Conservation (phyloP, 495 filamentous ascomycete species). For the Hypoxylon cercidicola region DNA sequence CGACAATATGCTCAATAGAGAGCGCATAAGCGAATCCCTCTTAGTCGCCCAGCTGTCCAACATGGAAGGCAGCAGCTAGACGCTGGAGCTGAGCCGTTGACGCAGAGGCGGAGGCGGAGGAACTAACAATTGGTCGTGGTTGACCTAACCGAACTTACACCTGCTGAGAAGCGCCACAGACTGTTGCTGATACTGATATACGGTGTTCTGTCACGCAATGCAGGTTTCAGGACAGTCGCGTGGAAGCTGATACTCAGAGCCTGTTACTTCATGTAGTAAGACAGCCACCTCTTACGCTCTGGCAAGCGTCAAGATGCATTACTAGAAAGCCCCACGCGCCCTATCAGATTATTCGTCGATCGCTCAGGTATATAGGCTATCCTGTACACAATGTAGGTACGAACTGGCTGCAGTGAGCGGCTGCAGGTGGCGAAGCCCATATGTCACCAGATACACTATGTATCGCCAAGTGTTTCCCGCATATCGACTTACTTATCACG, state of each 20-base stretch:
- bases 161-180: background rate
- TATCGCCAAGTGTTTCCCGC: slow-evolving; percentile 1
- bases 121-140: slow-evolving; percentile 16
- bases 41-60: slow-evolving; percentile 4
- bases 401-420: slow-evolving; percentile 5
- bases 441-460: slow-evolving; percentile 22
- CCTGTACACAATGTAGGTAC: slow-evolving; percentile 7
- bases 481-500: slow-evolving; percentile 28
- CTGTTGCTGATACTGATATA: slow-evolving; percentile 16
- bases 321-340: slow-evolving; percentile 25
- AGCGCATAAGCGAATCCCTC: slow-evolving; percentile 5
- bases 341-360: background rate
- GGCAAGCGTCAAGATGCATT: slow-evolving; percentile 24
- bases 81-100: slow-evolving; percentile 24
- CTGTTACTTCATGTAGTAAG: slow-evolving; percentile 34
- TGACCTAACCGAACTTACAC: background rate
- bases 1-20: background rate
- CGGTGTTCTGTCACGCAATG: slow-evolving; percentile 16
- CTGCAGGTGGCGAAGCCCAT: slow-evolving; percentile 15
- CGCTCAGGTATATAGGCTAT: background rate
- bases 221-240: slow-evolving; percentile 25
- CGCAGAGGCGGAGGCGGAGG: slow-evolving; percentile 13
- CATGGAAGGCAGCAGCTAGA: slow-evolving; percentile 4
- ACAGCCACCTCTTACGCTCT: slow-evolving; percentile 25
- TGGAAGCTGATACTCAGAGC: slow-evolving; percentile 14